Base-by-base conservation (phyloP, 2,329 filamentous ascomycete genomes). In the Aspergillus awamori region DNA sequence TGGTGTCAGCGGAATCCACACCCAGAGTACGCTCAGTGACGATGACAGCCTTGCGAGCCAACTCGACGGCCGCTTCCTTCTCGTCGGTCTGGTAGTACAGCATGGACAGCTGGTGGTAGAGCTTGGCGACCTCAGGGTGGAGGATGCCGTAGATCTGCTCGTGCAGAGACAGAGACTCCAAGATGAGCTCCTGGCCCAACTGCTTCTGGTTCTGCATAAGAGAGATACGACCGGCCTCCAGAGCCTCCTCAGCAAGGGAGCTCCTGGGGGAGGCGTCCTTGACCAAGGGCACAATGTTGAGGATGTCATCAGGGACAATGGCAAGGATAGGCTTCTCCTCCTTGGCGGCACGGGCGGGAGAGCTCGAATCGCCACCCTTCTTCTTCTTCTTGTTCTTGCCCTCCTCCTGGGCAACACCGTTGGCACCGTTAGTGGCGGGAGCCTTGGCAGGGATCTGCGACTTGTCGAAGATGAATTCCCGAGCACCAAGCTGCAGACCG, bases 111-210 rank as follows among this genome's bases (percentile, higher is more conserved):
- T 91, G 93, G 78, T 97, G 94, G 82, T 99, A 99, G 28, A 96
- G 90, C 65, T 93, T 89, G 51, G 94, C 95, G 62, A 98, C 94
- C 79, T 99, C 95, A 1, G 95, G 93, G 75, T 99, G 95, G 26
- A 99, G 84, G 60, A 98, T 96, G 63, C 95, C 95, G 72, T 99
- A 99, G 68, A 99, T 98, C 78, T 99, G 95, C 82, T 99, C 95
- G 72, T 99, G 94, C 47, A 99, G 83, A 49, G 95, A 97, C 63
- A 99, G 82, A 39, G 93, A 97, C 78, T 99, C 95, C n/a, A 98
- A 82, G 30, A 99, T 86, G 59, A 99, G 85, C 77, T 99, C 95
- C 78, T 97, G 93, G 43, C 95, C 95, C 49, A 99, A 87, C 79
- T 97, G 95, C 80, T 91, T 94, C 82, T 99, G 93, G 74, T 92